Evolutionary conservation across 2,329 filamentous ascomycete species (phyloP), one percentile per base, ranked within the genome.

Genomic region (Helotiales sp.): DNA sequence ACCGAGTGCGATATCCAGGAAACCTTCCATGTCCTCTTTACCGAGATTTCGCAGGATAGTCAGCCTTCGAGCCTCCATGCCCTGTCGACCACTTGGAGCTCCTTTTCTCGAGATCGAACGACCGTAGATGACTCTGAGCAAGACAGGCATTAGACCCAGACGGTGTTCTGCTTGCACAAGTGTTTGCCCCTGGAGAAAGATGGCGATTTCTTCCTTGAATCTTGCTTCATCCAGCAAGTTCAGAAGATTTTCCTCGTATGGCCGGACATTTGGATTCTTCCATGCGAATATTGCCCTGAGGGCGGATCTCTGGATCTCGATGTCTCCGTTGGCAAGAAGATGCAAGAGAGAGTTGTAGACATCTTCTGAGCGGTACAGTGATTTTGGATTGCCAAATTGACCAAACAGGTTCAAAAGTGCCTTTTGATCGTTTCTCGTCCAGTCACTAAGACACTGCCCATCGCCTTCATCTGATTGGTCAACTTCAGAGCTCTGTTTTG

Each of bases 121-220:
- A 47, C 96, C 96, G 77, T 98, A 99, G 1, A 99, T 83, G 37
- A 99, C 80, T 58, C 94, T 87, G 37, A 99, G 85, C 28, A 99
- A 83, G 5, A 99, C 87, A 1, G 96, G 95, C 84, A 98, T 92
- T 40, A 97, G 80, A 54, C 88, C 86, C 3, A 82, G 75, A 8
- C 91, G 88, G 75, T 99, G 93, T 60, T 91, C 87, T 6, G 89
- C 82, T 71, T 90, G 89, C 71, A 97, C 91, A 63, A 89, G 80
- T 65, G 89, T 89, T 20, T 92, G 89, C 17, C 91, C 87, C 75
- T 93, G 91, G 62, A 99, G 86, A 71, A 99, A 91, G 4, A 96
- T 88, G 0, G 93, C 91, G n/a, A 99, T 85, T 77, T 98, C 95
- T 75, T 98, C 96, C 75, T 93, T 93, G 80, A 98, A 97, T 58